A percentile compares a stretch with the other conserved stretches of the same genome.
These are phyloP conservation scores for Aureobasidium pullulans DNA, from an alignment of 2,329 filamentous ascomycete genomes.

Conservation along the genomic window DNA sequence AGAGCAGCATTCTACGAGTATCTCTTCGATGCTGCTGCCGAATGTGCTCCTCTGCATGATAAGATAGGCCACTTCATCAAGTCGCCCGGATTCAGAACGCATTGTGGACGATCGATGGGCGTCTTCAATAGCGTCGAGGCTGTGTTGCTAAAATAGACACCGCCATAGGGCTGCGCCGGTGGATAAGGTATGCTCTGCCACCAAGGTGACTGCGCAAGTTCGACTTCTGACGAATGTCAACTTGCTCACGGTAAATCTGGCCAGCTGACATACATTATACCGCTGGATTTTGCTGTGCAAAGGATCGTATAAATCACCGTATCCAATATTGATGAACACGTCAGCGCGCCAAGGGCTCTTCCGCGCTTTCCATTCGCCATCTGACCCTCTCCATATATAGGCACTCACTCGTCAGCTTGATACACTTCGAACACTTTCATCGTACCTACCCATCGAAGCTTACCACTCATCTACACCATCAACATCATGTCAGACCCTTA, in stretches of 20 bases:
- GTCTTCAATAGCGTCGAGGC: neutral
- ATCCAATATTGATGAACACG: neutral
- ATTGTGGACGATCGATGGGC: neutral
- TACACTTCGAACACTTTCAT: neutral
- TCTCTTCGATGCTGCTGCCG: neutral
- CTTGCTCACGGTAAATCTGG: neutral
- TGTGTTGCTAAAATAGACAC: neutral
- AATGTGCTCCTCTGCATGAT: neutral
- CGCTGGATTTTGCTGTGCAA: neutral
- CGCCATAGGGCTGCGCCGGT: neutral
- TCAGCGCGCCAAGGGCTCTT: conserved; percentile 5
- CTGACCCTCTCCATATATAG: neutral
- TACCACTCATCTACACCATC: neutral
- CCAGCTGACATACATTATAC: neutral
- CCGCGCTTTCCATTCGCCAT: conserved; percentile 3
- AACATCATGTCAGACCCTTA: conserved; percentile 46
- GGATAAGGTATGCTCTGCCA: neutral
- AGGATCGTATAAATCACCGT: neutral
- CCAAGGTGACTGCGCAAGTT: neutral
- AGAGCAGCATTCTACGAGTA: neutral
- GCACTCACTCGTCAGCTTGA: neutral
- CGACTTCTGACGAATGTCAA: neutral
- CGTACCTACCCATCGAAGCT: neutral
- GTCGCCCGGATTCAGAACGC: neutral
- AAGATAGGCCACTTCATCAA: neutral